phyloP scores from a whole-genome alignment of 352 stramenopile species.

The Globisporangium okanoganense region DNA sequence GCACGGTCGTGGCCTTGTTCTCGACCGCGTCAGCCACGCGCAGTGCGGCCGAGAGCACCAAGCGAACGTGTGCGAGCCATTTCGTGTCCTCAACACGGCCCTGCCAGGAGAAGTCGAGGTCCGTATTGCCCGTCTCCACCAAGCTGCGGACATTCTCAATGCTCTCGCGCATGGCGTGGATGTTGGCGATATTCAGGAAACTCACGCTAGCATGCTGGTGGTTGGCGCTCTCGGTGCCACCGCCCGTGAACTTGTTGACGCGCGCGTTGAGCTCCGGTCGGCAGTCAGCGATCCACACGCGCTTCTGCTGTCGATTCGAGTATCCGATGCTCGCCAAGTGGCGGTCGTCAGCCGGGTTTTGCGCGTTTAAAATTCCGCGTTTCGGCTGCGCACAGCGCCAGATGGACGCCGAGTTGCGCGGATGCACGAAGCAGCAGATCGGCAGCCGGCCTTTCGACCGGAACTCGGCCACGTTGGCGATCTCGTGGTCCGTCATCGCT shows the following conservation, averaged over 20 bases:
- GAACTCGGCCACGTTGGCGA: slow-evolving; percentile 68
- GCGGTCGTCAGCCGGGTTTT: slow-evolving; percentile 70
- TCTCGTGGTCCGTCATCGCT: slow-evolving; percentile 53
- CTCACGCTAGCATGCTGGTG: slow-evolving; percentile 68
- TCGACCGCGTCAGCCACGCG: slow-evolving; percentile 64
- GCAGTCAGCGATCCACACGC: slow-evolving; percentile 88
- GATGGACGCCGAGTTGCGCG: slow-evolving; percentile 61
- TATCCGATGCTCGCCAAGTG: slow-evolving; percentile 61
- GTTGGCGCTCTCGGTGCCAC: slow-evolving; percentile 84
- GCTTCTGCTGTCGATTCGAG: slow-evolving; percentile 36
- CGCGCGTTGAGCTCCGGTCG: slow-evolving; percentile 87
- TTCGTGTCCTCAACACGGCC: slow-evolving; percentile 74
- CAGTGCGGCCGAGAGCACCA: slow-evolving; percentile 63
- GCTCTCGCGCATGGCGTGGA: slow-evolving; percentile 91
- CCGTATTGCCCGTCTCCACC: slow-evolving; percentile 31
- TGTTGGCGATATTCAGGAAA: slow-evolving; percentile 92
- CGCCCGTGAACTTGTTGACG: slow-evolving; percentile 88
- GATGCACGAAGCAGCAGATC: slow-evolving; percentile 79
- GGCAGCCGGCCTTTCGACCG: slow-evolving; percentile 80
- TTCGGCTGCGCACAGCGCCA: slow-evolving; percentile 87
- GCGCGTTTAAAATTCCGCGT: slow-evolving; percentile 73
- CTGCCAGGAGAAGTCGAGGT: slow-evolving; percentile 63
- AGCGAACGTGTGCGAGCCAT: slow-evolving; percentile 72
- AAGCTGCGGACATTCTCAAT: slow-evolving; percentile 64
- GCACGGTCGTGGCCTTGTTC: slow-evolving; percentile 64